These are phyloP conservation scores for Xylaria sp. DNA, from an alignment of 2,329 filamentous ascomycete species.

Conservation along the genomic window DNA sequence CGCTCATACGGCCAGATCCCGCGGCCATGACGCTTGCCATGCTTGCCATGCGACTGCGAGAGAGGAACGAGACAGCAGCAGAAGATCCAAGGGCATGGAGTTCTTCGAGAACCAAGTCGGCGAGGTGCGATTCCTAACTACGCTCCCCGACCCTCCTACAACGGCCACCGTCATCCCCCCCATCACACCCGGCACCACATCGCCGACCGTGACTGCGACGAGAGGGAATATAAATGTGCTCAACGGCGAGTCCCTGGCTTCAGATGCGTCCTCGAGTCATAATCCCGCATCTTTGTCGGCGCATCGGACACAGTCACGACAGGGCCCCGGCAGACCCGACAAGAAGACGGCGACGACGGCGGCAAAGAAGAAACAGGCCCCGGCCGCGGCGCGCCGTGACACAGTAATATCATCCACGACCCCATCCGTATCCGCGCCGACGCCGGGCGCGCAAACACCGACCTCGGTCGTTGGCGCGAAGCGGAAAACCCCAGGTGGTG, in stretches of 20 bases:
- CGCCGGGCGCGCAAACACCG: constrained; percentile 25
- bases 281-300: constrained; percentile 4
- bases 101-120: constrained; percentile 52
- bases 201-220: constrained; percentile 20
- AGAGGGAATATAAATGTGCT: constrained; percentile 7
- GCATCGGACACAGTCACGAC: constrained; percentile 25
- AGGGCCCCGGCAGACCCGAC: constrained; percentile 20
- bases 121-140: constrained; percentile 51
- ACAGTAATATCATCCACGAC: constrained; percentile 26
- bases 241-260: constrained; percentile 4
- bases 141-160: constrained; percentile 42
- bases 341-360: constrained; percentile 26
- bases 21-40: constrained; percentile 37
- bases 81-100: constrained; percentile 45
- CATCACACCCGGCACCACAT: constrained; percentile 28
- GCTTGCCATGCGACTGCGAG: constrained; percentile 33
- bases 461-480: constrained; percentile 39
- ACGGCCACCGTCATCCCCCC: constrained; percentile 35
- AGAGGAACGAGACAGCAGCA: constrained; percentile 24
- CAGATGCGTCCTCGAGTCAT: constrained; percentile 6
- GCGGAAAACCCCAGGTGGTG: constrained; percentile 42
- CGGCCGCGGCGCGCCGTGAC: constrained; percentile 29
- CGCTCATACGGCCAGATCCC: constrained; percentile 16
- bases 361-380: constrained; percentile 32
- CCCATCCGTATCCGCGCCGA: constrained; percentile 26